These are phyloP conservation scores for Botrytis fragariae DNA, from an alignment of 2,329 filamentous ascomycete species.

Conservation along the genomic window DNA sequence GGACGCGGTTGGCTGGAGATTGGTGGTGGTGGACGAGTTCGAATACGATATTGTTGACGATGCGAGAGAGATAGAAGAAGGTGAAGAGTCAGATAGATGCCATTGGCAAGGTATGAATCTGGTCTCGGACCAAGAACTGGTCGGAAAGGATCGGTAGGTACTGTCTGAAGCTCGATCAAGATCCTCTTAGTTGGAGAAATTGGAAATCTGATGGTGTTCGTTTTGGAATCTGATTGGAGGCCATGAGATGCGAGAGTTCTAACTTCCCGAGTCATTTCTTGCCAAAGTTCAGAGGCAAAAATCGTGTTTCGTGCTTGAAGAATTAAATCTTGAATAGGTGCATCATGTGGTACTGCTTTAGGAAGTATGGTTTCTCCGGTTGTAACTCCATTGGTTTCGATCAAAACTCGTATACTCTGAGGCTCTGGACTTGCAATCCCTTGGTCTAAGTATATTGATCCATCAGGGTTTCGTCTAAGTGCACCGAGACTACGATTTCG, in stretches of 20 bases:
- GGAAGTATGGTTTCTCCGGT: constrained; percentile 57
- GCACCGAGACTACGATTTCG: constrained; percentile 75
- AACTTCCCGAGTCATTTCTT: constrained; percentile 82
- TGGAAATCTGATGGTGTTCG: constrained; percentile 55
- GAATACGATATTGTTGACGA: constrained; percentile 66
- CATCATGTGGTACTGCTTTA: constrained; percentile 54
- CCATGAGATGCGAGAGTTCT: constrained; percentile 68
- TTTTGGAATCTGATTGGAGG: constrained; percentile 56
- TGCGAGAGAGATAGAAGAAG: constrained; percentile 79
- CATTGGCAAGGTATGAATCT: constrained; percentile 59
- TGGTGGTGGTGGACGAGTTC: constrained; percentile 62
- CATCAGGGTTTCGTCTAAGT: constrained; percentile 70
- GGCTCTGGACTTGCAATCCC: constrained; percentile 47
- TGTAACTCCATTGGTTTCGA: constrained; percentile 56
- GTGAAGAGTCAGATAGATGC: constrained; percentile 64
- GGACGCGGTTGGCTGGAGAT: constrained; percentile 48
- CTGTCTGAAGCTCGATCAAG: constrained; percentile 64
- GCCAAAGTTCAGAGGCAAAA: constrained; percentile 83
- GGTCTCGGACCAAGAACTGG: constrained; percentile 32
- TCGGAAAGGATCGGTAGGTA: constrained; percentile 46
- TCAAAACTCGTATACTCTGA: constrained; percentile 64
- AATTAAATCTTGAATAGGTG: constrained; percentile 65
- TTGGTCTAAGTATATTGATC: constrained; percentile 71
- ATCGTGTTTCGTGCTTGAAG: constrained; percentile 74
- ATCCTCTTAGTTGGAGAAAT: constrained; percentile 55